Conservation (phyloP, 2,329 filamentous ascomycete species). For the Escovopsis sp. region DNA sequence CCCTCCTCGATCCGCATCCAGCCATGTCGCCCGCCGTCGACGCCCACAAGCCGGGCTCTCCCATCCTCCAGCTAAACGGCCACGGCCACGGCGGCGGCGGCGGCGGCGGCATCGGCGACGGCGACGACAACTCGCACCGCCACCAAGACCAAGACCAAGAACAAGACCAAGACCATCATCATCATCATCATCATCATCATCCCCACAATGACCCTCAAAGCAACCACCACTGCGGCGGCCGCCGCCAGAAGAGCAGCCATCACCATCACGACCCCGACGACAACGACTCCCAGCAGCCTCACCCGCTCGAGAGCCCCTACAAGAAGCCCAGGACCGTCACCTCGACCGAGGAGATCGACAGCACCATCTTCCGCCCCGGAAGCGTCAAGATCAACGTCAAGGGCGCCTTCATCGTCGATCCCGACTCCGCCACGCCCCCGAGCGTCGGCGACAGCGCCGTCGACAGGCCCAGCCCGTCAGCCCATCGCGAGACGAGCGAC, state of each 20-base stretch:
- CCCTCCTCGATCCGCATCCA: not conserved
- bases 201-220: not conserved
- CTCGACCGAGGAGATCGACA: slow-evolving; percentile 43
- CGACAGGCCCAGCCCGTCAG: slow-evolving; percentile 31
- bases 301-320: not conserved
- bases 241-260: not conserved
- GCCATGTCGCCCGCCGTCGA: slow-evolving; percentile 5
- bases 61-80: slow-evolving; percentile 5
- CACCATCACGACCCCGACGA: not conserved
- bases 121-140: too few species aligned
- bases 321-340: slow-evolving; percentile 23
- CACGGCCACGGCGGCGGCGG: not conserved
- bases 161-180: too few species aligned
- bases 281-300: slow-evolving; percentile 2
- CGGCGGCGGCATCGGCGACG: too few species aligned
- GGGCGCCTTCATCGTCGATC: slow-evolving; percentile 91
- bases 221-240: not conserved
- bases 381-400: slow-evolving; percentile 91
- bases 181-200: not conserved
- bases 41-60: slow-evolving; percentile 1
- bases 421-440: slow-evolving; percentile 45
- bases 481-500: slow-evolving; percentile 59
- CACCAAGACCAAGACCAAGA: too few species aligned
- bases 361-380: slow-evolving; percentile 45
- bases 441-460: slow-evolving; percentile 16